Conservation (phyloP, 2,329 filamentous ascomycete species). For the Onygena corvina region DNA sequence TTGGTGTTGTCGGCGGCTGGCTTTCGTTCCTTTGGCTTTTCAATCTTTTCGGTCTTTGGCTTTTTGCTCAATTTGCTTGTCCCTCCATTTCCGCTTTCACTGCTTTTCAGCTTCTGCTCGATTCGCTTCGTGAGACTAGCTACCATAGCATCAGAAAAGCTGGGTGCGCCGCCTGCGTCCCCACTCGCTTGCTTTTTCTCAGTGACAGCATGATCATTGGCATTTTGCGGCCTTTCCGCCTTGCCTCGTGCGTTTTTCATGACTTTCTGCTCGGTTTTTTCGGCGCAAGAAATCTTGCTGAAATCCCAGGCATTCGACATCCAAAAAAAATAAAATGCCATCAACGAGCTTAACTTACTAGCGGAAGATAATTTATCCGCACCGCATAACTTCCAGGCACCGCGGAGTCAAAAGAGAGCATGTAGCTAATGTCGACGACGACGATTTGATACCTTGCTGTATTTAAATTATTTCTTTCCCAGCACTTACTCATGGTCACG, state of each 20-base stretch:
- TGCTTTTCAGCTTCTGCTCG: constrained; percentile 29
- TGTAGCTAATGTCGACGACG: not conserved
- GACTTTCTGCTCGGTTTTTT: not conserved
- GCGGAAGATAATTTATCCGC: not conserved
- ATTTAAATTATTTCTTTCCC: not conserved
- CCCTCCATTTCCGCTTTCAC: constrained; percentile 11
- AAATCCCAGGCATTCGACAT: not conserved
- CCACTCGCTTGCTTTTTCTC: constrained; percentile 16
- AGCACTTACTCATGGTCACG: not conserved
- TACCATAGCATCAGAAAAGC: constrained; percentile 30
- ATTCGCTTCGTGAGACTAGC: constrained; percentile 33
- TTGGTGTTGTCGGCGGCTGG: not conserved
- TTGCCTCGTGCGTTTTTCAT: constrained; percentile 30
- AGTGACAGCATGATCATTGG: constrained; percentile 11
- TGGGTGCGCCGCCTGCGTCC: constrained; percentile 21
- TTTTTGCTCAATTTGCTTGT: constrained; percentile 22
- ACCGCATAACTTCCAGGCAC: no score
- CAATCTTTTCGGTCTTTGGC: constrained; percentile 11
- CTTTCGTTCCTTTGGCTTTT: constrained; percentile 8
- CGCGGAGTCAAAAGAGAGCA: no score
- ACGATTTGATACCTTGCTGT: not conserved
- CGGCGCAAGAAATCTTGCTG: not conserved
- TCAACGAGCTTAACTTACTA: not conserved
- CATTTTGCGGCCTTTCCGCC: constrained; percentile 22
- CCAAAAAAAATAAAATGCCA: not conserved